Evolutionary conservation across 352 stramenopile genomes (phyloP), one percentile per base, ranked within the genome.

Genomic region (Phytophthora fragariaefolia): DNA sequence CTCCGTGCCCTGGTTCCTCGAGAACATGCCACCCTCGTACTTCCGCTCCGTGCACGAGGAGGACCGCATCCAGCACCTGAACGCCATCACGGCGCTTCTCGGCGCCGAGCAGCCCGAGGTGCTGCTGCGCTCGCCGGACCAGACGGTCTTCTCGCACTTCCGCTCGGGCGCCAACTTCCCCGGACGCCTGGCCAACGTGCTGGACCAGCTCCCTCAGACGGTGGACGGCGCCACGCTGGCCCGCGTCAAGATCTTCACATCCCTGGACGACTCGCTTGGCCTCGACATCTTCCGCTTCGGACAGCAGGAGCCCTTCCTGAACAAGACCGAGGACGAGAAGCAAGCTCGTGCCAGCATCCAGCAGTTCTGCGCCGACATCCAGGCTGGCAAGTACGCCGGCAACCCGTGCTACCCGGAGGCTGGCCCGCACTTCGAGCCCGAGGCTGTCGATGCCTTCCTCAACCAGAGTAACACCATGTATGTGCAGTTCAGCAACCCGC

Each of bases 161-260:
- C 83, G 83, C 62, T 91, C 84, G 47, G 86, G 86, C 26, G 67
- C 79, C 61, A 88, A 94, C 77, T 92, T 90, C 74, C 83, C 83
- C 3, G 82, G 84, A 23, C 68, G 87, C n/a, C 66, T 93, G 43
- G 76, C 83, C 17, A 85, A 95, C 47, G 82, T 95, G 57, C 66
- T 91, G 23, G 73, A 79, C 20, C 83, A 93, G 66, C 65, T 95
- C 26, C 83, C 87, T 28, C 84, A 84, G 61, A 77, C 71, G 23
- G 78, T 91, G 20, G 76, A 92, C 63, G 76, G 74, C 63, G 81
- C 70, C 4, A 78, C 87, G 48, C 76, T 95, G 15, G 80, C 86
- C 13, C 84, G 90, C 63, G 90, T 97, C 72, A 96, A 97, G 82
- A 92, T 96, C 68, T 97, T 97, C 74, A 95, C 88, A 48, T 85